Evolutionary conservation across 1,284 basidiomycete species (phyloP).

Genomic region (Ganoderma lucidum): DNA sequence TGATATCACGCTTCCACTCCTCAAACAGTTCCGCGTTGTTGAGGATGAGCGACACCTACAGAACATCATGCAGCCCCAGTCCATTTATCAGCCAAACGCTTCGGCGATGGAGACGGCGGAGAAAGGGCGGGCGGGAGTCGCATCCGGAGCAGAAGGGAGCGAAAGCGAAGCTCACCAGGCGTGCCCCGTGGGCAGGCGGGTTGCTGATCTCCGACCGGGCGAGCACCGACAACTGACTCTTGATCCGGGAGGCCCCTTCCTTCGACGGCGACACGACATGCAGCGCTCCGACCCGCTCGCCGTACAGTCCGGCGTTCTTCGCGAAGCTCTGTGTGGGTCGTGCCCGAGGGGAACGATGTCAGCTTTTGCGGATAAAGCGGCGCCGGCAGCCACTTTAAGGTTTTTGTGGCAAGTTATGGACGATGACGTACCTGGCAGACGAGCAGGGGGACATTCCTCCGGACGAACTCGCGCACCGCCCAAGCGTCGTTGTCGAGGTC

Average conservation of each 20-base stretch:
- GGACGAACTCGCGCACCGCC: conserved; percentile 82
- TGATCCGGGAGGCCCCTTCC: conserved; percentile 77
- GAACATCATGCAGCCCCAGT: not conserved
- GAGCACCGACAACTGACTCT: conserved; percentile 88
- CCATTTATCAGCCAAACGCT: conserved; percentile 24
- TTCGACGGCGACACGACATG: conserved; percentile 72
- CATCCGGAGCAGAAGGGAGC: not conserved
- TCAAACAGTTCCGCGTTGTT: conserved; percentile 77
- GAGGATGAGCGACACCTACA: conserved; percentile 80
- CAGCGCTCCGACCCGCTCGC: conserved; percentile 88
- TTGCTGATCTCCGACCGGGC: conserved; percentile 94
- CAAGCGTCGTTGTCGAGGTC: conserved; percentile 80
- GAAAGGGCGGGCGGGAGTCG: not conserved
- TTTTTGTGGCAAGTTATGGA: not conserved
- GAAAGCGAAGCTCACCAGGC: conserved; percentile 62
- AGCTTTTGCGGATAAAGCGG: not conserved
- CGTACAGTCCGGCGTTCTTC: conserved; percentile 95
- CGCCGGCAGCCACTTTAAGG: not conserved
- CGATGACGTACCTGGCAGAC: conserved; percentile 77
- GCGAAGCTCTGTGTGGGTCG: conserved; percentile 81
- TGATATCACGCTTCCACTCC: conserved; percentile 92
- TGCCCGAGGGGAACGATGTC: not conserved
- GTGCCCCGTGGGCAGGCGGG: conserved; percentile 90
- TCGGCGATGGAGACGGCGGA: not conserved
- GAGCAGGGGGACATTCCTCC: conserved; percentile 78